Conservation (phyloP, 2,329 filamentous ascomycete genomes). For the Acrocalymma vagum region DNA sequence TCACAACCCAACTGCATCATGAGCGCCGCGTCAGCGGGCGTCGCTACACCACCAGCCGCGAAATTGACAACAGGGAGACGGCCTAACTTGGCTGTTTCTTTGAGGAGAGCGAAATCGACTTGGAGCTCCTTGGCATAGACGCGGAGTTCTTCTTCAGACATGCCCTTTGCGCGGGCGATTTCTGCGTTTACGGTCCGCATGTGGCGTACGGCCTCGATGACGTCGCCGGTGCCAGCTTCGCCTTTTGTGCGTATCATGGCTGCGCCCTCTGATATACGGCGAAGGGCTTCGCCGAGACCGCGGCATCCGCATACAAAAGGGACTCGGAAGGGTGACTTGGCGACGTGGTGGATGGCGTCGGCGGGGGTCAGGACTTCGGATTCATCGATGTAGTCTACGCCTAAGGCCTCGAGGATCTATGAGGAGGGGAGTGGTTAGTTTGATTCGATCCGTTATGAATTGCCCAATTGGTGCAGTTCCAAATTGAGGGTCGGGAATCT, state of each 20-base stretch:
- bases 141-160: constrained; percentile 76
- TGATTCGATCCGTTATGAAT: constrained; percentile 1
- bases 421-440: background rate
- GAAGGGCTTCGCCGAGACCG: constrained; percentile 90
- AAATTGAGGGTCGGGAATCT: constrained; percentile 1
- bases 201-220: constrained; percentile 95
- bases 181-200: constrained; percentile 89
- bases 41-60: constrained; percentile 98
- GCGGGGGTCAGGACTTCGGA: constrained; percentile 96
- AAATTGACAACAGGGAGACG: constrained; percentile 97
- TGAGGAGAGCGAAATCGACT: constrained; percentile 79
- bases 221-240: constrained; percentile 95
- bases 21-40: constrained; percentile 92
- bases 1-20: constrained; percentile 99
- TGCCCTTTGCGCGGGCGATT: constrained; percentile 74
- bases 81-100: constrained; percentile 86
- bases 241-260: constrained; percentile 99
- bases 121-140: constrained; percentile 83
- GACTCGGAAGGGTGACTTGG: constrained; percentile 81
- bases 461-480: background rate
- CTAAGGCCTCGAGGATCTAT: constrained; percentile 91
- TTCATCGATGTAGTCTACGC: constrained; percentile 98
- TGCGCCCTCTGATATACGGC: constrained; percentile 90
- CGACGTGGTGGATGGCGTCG: constrained; percentile 89
- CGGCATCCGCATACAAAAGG: constrained; percentile 98